Conservation (phyloP, 1,139 yeast genomes). For the Saccharomyces hybrid region DNA sequence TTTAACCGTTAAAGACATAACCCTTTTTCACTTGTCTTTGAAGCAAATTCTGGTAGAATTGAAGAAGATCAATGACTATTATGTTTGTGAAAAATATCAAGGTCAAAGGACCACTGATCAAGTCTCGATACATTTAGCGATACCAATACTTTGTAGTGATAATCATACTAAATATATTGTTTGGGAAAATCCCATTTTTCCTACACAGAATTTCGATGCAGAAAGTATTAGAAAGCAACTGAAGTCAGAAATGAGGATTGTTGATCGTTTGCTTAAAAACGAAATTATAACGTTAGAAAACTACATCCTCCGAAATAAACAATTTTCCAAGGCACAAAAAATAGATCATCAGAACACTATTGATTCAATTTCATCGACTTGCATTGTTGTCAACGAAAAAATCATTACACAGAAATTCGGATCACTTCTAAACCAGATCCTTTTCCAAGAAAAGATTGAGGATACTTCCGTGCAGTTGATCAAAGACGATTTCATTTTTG, state of each 20-base stretch:
- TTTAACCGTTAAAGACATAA: neutral
- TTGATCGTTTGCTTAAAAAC: neutral
- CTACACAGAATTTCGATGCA: neutral
- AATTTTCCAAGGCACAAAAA: neutral
- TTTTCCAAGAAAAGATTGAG: neutral
- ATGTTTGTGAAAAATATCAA: neutral
- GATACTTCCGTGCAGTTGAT: neutral
- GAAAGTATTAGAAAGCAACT: neutral
- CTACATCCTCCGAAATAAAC: neutral
- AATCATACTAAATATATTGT: neutral
- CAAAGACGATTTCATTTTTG: neutral
- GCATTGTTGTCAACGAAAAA: neutral
- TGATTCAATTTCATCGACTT: neutral
- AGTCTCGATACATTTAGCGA: neutral
- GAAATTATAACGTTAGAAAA: neutral
- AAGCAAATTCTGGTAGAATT: neutral
- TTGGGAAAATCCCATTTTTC: neutral
- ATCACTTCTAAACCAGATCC: neutral
- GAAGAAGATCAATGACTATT: neutral
- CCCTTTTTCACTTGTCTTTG: neutral
- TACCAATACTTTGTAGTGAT: neutral
- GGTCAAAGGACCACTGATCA: neutral
- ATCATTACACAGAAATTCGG: neutral
- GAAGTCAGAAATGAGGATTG: neutral
- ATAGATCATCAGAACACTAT: neutral